Evolutionary conservation across 495 filamentous ascomycete genomes (phyloP), one percentile per base, ranked within the genome.

Genomic region (Xylaria flabelliformis): DNA sequence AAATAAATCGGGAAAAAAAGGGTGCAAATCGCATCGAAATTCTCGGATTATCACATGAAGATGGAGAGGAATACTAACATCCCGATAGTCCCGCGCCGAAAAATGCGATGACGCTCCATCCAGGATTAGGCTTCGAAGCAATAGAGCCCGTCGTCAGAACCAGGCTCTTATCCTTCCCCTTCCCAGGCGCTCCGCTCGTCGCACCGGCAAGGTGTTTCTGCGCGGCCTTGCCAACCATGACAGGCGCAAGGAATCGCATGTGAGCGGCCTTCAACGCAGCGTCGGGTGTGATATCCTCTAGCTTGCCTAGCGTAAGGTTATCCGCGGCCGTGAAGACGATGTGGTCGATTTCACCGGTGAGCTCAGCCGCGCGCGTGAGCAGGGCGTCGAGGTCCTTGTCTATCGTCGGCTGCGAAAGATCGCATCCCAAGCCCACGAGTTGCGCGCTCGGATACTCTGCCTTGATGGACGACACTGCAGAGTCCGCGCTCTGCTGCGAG

Each of bases 281-380:
- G 1, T 81, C 80, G 10, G 83, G 70, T 1, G 80, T 83, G 6
- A 85, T 48, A 19, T 86, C 82, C 6, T 77, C 21, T 3, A 89
- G 48, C 9, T 76, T 75, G 1, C 71, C 71, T 7, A 83, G 64
- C 10, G 77, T 24, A 1, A 87, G 82, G 4, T 76, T 69, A 66
- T 90, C 80, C 0, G 72, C 89, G 0, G 91, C 90, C 0, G 90
- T 91, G 81, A 82, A 88, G 69, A 90, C 85, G 36, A 92, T 82
- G 73, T 92, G 91, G 78, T 92, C 83, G 67, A 92, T 72, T 42
- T 78, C 78, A 29, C 80, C 69, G 59, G 74, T 64, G 24, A 72
- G 74, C 34, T 19, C 62, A 12, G 78, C 76, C 8, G 81, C 77
- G 1, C 81, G 53, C 2, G 42, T 15, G 68, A 91, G 85, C 9